These are phyloP conservation scores for Vaucheria bursata DNA, from an alignment of 352 stramenopile genomes.

Conservation along the genomic window DNA sequence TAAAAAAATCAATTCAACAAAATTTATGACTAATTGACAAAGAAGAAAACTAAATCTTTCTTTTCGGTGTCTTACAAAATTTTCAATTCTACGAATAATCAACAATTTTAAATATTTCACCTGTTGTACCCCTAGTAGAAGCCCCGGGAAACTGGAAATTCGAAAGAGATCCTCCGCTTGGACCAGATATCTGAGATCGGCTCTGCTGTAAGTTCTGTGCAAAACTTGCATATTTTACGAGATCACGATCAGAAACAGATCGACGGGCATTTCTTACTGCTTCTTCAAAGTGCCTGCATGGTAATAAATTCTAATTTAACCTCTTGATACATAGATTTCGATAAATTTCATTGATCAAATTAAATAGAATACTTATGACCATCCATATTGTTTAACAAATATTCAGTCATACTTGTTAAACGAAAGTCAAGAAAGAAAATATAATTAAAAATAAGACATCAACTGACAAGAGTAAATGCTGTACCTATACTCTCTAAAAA, in stretches of 20 bases:
- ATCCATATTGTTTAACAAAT: constrained; percentile 58
- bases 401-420: constrained; percentile 12
- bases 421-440: no score
- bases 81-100: constrained; percentile 90
- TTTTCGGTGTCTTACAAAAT: constrained; percentile 71
- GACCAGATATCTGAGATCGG: constrained; percentile 82
- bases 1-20: no score
- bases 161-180: constrained; percentile 74
- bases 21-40: no score
- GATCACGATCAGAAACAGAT: constrained; percentile 93
- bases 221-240: constrained; percentile 85
- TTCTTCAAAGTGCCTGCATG: constrained; percentile 94
- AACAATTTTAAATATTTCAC: constrained; percentile 54
- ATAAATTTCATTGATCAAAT: not conserved
- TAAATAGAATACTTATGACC: not conserved
- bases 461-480: no score
- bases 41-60: constrained; percentile 11
- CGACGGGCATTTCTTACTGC: constrained; percentile 90
- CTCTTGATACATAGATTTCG: not conserved
- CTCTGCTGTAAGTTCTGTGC: constrained; percentile 85
- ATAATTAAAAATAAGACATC: no score
- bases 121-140: constrained; percentile 53
- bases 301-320: no score
- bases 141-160: constrained; percentile 86
- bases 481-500: no score